Evolutionary conservation across 306 rosid genomes (phyloP).

Genomic region (Lagenaria siceraria): DNA sequence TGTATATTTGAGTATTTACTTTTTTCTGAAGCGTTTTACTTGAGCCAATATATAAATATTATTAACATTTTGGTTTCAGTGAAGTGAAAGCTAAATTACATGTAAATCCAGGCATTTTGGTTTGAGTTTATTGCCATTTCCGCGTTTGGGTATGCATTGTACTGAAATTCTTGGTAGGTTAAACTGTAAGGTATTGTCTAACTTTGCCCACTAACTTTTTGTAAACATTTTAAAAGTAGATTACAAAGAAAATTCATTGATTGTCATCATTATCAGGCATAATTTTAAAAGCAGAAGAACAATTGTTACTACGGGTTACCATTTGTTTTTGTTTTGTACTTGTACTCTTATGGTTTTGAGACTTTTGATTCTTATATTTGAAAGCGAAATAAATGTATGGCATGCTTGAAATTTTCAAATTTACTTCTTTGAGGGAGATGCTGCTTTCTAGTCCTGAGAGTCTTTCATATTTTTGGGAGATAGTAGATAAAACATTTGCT

Average conservation of each 20-base stretch:
- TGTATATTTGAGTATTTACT: not conserved
- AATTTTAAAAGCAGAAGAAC: not conserved
- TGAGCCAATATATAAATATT: not conserved
- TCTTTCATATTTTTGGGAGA: not conserved
- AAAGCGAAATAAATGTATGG: not conserved
- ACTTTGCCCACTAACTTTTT: too few species aligned
- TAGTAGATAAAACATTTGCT: constrained; percentile 1
- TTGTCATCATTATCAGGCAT: not conserved
- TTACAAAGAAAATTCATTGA: not conserved
- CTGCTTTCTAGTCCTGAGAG: not conserved
- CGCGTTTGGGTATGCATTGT: not conserved
- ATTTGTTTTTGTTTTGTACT: not conserved
- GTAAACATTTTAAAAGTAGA: not conserved
- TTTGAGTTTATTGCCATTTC: not conserved
- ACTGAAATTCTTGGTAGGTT: not conserved
- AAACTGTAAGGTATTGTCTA: not conserved
- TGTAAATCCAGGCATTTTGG: not conserved
- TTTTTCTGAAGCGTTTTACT: too few species aligned
- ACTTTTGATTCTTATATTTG: not conserved
- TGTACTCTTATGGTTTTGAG: not conserved
- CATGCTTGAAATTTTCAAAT: not conserved
- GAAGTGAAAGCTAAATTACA: not conserved
- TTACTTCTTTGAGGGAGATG: too few species aligned
- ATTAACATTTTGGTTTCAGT: not conserved
- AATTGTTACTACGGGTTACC: not conserved